Evolutionary conservation across 2,329 filamentous ascomycete genomes (phyloP).

Genomic region (Massarina eburnea): DNA sequence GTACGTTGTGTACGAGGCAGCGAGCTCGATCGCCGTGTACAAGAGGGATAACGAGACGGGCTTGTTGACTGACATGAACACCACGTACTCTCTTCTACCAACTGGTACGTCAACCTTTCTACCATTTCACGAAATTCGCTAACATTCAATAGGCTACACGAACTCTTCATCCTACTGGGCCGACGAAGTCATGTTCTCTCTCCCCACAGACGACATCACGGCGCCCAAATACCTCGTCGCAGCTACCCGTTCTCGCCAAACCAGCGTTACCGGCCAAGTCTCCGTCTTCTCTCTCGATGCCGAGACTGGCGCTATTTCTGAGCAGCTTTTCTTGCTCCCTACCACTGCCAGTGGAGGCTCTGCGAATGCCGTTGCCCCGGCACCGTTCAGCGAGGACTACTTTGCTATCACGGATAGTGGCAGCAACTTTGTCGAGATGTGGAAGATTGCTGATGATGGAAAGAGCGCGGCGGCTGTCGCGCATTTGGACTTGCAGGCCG

Average conservation of each 20-base stretch:
- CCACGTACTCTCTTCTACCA: slow-evolving; percentile 20
- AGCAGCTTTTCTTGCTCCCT: slow-evolving; percentile 33
- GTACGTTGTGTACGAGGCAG: slow-evolving; percentile 31
- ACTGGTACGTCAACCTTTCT: slow-evolving; percentile 1
- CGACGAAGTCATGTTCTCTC: slow-evolving; percentile 24
- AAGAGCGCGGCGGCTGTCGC: slow-evolving; percentile 7
- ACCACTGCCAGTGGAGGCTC: slow-evolving; percentile 40
- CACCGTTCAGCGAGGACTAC: slow-evolving; percentile 35
- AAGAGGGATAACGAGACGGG: slow-evolving; percentile 15
- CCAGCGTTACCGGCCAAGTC: slow-evolving; percentile 33
- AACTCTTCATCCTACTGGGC: slow-evolving; percentile 27
- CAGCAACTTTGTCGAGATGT: slow-evolving; percentile 41
- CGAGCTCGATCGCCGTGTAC: slow-evolving; percentile 26
- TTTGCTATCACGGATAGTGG: slow-evolving; percentile 40
- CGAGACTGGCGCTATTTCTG: slow-evolving; percentile 25
- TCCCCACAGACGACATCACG: neutral
- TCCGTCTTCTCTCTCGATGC: slow-evolving; percentile 33
- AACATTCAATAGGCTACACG: slow-evolving; percentile 9
- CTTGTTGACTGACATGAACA: slow-evolving; percentile 5
- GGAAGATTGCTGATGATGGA: slow-evolving; percentile 26
- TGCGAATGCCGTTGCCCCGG: slow-evolving; percentile 39
- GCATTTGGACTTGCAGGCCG: slow-evolving; percentile 12
- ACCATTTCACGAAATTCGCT: neutral
- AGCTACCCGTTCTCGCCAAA: slow-evolving; percentile 20
- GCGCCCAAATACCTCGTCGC: slow-evolving; percentile 24